Evolutionary conservation across 75 land plant species (phyloP).

Genomic region (Sequoiadendron giganteum): DNA sequence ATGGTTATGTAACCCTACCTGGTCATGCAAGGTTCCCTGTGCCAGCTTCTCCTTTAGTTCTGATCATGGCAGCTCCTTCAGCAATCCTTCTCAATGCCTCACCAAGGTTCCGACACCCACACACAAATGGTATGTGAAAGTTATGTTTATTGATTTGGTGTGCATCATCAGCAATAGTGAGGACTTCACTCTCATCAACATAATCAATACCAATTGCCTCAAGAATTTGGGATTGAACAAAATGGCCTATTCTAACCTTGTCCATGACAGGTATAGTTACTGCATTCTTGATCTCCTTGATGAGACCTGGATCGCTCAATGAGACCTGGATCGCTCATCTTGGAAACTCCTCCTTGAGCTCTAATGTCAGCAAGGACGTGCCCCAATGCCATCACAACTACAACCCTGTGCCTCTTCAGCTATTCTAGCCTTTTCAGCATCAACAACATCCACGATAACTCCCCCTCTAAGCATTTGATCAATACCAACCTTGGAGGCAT

Average conservation of each 20-base stretch:
- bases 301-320: conserved; percentile 51
- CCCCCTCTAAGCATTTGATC: conserved; percentile 85
- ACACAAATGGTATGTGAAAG: conserved; percentile 75
- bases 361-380: conserved; percentile 80
- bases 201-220: conserved; percentile 79
- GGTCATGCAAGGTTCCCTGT: conserved; percentile 45
- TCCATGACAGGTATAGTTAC: conserved; percentile 89
- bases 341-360: conserved; percentile 74
- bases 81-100: conserved; percentile 66
- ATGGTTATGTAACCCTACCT: no score
- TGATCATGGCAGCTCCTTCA: conserved; percentile 85
- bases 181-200: conserved; percentile 88
- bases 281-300: conserved; percentile 66
- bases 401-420: conserved; percentile 82
- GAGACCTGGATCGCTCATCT: conserved; percentile 68
- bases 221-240: conserved; percentile 81
- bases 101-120: conserved; percentile 84
- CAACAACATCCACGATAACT: conserved; percentile 81
- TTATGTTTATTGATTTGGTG: conserved; percentile 96
- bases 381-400: conserved; percentile 81
- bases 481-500: conserved; percentile 72
- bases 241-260: conserved; percentile 82
- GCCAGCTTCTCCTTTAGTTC: conserved; percentile 93
- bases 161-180: conserved; percentile 73
- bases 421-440: conserved; percentile 65